A percentile compares a stretch with the other conserved stretches of the same genome.
Evolutionary conservation across 2,329 filamentous ascomycete species (phyloP).

Genomic region (Fusarium graminum): DNA sequence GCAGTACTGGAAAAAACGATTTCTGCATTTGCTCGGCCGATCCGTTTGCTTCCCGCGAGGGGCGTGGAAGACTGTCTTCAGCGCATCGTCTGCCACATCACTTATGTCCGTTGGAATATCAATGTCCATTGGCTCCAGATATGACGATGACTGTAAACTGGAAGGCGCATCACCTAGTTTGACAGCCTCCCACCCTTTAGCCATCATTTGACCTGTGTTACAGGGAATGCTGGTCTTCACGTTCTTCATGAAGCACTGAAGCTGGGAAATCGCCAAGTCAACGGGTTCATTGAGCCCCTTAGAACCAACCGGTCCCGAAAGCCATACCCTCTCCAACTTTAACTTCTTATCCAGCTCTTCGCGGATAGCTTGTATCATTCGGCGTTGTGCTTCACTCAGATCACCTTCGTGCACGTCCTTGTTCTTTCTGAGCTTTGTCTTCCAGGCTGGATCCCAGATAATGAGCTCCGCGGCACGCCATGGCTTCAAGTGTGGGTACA

Average conservation of each 20-base stretch:
- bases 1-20: slow-evolving; percentile 60
- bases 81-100: slow-evolving; percentile 25
- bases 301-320: slow-evolving; percentile 54
- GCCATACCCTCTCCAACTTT: slow-evolving; percentile 60
- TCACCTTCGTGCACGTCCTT: slow-evolving; percentile 49
- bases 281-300: slow-evolving; percentile 52
- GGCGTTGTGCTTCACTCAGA: slow-evolving; percentile 61
- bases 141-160: not conserved
- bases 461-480: slow-evolving; percentile 61
- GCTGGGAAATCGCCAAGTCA: slow-evolving; percentile 58
- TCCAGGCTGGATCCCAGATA: slow-evolving; percentile 64
- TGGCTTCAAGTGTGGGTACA: slow-evolving; percentile 52
- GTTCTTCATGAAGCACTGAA: slow-evolving; percentile 53
- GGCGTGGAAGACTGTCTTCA: slow-evolving; percentile 62
- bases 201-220: slow-evolving; percentile 43
- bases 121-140: slow-evolving; percentile 39
- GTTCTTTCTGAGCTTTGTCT: slow-evolving; percentile 42
- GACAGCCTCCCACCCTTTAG: slow-evolving; percentile 58
- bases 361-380: slow-evolving; percentile 57
- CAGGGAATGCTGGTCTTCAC: slow-evolving; percentile 56
- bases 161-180: slow-evolving; percentile 14
- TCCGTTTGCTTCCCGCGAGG: slow-evolving; percentile 51
- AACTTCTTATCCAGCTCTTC: slow-evolving; percentile 44
- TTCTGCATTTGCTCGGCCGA: slow-evolving; percentile 55
- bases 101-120: slow-evolving; percentile 38